Percentiles rank a stretch among this genome's conserved stretches.
Conservation (phyloP, 768 basidiomycete species). For the Galerina sulciceps region DNA sequence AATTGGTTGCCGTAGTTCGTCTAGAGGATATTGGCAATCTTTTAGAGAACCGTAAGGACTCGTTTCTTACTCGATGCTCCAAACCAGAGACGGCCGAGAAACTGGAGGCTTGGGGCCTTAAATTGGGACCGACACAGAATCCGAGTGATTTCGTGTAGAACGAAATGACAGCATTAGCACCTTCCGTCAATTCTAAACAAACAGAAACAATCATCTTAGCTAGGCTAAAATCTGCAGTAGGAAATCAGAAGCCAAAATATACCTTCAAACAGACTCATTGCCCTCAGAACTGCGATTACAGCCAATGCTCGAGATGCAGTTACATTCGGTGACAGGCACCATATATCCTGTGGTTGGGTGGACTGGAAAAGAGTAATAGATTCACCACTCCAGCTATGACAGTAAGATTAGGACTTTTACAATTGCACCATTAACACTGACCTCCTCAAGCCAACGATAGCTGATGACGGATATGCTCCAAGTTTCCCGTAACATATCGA, state of each 20-base stretch:
- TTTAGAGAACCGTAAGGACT: not conserved
- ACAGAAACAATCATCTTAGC: conserved; percentile 1
- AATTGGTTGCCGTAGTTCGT: conserved; percentile 78
- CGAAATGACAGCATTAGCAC: conserved; percentile 73
- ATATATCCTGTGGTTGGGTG: conserved; percentile 46
- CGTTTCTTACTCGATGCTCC: conserved; percentile 64
- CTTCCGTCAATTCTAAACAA: conserved; percentile 65
- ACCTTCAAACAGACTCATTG: conserved; percentile 79
- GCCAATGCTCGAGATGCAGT: conserved; percentile 75
- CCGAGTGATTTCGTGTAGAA: conserved; percentile 82
- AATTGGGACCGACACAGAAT: conserved; percentile 62
- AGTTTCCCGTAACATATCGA: conserved; percentile 64
- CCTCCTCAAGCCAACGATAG: conserved; percentile 54
- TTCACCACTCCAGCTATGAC: conserved; percentile 39
- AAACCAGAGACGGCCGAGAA: conserved; percentile 78
- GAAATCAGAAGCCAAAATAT: not conserved
- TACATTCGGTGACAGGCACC: conserved; percentile 74
- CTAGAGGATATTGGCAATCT: conserved; percentile 36
- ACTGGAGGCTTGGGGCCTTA: conserved; percentile 70
- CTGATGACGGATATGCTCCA: conserved; percentile 42
- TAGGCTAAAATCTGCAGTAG: not conserved
- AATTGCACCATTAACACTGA: conserved; percentile 27
- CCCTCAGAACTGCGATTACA: conserved; percentile 69
- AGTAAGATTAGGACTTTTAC: not conserved
- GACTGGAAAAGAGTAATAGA: conserved; percentile 46